These are phyloP conservation scores for Microstegium vimineum DNA, from an alignment of 176 grass and related monocot genomes.

Conservation along the genomic window DNA sequence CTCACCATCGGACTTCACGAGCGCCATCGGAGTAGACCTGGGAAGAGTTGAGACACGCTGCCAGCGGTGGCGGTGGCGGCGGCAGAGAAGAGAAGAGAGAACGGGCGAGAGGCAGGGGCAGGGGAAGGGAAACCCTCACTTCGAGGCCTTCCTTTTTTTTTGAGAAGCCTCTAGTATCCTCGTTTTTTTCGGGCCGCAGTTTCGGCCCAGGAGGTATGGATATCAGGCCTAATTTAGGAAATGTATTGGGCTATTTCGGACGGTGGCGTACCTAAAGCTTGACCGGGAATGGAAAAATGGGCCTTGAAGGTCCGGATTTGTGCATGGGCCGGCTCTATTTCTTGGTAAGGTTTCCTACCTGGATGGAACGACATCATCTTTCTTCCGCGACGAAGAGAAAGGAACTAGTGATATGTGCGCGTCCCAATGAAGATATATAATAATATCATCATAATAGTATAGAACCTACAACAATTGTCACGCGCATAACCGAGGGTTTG, in stretches of 20 bases:
- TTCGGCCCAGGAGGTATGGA: not conserved
- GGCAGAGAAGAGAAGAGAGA: not conserved
- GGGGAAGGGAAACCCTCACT: conserved; percentile 1
- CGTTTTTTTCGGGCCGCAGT: not conserved
- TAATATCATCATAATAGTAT: too few relatives aligned
- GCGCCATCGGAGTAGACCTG: not conserved
- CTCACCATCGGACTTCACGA: not conserved
- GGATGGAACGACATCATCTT: too few relatives aligned
- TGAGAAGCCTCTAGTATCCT: not conserved
- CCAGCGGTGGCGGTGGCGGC: too few relatives aligned
- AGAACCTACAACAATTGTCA: too few relatives aligned
- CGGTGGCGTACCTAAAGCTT: not conserved
- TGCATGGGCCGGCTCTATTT: not conserved
- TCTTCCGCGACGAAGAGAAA: not conserved
- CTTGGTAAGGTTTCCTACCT: too few relatives aligned
- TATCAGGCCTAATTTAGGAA: too few relatives aligned
- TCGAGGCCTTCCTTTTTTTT: not conserved
- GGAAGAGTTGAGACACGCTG: not conserved
- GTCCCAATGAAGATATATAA: too few relatives aligned
- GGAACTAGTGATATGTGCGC: too few relatives aligned
- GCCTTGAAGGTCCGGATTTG: not conserved
- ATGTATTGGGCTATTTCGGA: not conserved
- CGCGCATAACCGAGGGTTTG: too few relatives aligned
- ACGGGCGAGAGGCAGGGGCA: too few relatives aligned
- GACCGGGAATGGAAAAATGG: not conserved